Conservation (phyloP, 2,329 filamentous ascomycete species). For the Alternaria metachromatica region DNA sequence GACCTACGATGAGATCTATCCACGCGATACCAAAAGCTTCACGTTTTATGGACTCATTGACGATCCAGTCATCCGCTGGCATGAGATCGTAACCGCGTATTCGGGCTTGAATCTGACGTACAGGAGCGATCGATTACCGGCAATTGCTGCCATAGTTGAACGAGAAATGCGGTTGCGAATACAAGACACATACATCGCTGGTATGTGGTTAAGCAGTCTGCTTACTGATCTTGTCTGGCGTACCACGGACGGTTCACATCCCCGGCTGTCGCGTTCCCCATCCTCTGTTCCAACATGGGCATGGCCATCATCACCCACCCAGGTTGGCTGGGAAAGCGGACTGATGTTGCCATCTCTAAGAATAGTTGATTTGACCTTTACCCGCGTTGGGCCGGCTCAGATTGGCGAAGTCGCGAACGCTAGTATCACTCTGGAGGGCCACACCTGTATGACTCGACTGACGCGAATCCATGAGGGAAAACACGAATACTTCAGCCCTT, state of each 20-base stretch:
- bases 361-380: neutral
- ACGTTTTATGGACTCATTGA: too few species aligned
- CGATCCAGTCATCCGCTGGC: neutral
- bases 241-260: too few species aligned
- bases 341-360: too few species aligned
- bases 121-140: neutral
- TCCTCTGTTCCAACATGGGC: neutral
- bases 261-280: neutral
- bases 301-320: neutral
- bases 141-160: neutral
- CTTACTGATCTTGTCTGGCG: too few species aligned
- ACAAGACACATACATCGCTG: neutral
- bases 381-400: neutral
- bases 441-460: neutral
- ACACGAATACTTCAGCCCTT: too few species aligned
- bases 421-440: neutral
- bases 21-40: too few species aligned
- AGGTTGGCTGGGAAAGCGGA: rapidly evolving
- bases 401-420: neutral
- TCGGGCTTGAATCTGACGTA: neutral
- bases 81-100: neutral
- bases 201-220: neutral
- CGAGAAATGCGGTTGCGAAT: neutral
- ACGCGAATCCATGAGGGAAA: too few species aligned
- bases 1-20: too few species aligned